phyloP scores from a whole-genome alignment of 768 basidiomycete genomes.

The Tulasnella sp. region DNA sequence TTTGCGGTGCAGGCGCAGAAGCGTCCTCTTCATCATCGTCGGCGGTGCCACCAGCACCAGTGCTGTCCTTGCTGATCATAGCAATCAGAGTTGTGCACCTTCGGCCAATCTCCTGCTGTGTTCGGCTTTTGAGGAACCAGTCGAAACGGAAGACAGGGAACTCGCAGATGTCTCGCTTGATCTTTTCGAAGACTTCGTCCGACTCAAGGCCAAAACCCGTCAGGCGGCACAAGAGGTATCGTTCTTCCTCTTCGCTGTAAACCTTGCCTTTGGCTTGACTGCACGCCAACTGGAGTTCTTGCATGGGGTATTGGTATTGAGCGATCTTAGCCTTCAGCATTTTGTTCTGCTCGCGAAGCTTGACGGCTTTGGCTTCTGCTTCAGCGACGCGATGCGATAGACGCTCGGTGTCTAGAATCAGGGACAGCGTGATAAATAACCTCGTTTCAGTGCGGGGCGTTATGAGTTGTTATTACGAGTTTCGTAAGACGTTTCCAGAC shows the following conservation, averaged over 20 bases:
- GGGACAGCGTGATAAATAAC: too few species aligned
- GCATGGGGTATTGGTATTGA: conserved; percentile 83
- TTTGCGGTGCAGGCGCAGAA: conserved; percentile 9
- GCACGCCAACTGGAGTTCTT: conserved; percentile 92
- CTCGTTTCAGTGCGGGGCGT: too few species aligned
- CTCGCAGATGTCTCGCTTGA: conserved; percentile 93
- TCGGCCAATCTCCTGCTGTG: conserved; percentile 76
- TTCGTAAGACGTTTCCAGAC: conserved; percentile 88
- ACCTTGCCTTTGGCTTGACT: conserved; percentile 94
- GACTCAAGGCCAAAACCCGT: conserved; percentile 81
- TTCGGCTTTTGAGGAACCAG: conserved; percentile 95
- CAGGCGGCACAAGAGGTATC: conserved; percentile 84
- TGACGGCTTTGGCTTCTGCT: conserved; percentile 82
- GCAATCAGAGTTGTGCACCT: conserved; percentile 76
- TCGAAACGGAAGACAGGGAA: conserved; percentile 97
- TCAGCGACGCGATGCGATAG: conserved; percentile 75
- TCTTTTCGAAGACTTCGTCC: conserved; percentile 86
- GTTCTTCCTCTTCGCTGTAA: conserved; percentile 93
- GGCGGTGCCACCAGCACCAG: conserved; percentile 38
- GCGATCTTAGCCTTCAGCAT: conserved; percentile 74
- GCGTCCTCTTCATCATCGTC: conserved; percentile 44
- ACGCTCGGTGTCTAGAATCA: neutral
- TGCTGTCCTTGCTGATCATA: conserved; percentile 81
- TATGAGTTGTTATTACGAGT: too few species aligned
- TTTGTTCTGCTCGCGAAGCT: conserved; percentile 66